Evolutionary conservation across 2,329 filamentous ascomycete species (phyloP).

Genomic region (Aaosphaeria pasadenensis): DNA sequence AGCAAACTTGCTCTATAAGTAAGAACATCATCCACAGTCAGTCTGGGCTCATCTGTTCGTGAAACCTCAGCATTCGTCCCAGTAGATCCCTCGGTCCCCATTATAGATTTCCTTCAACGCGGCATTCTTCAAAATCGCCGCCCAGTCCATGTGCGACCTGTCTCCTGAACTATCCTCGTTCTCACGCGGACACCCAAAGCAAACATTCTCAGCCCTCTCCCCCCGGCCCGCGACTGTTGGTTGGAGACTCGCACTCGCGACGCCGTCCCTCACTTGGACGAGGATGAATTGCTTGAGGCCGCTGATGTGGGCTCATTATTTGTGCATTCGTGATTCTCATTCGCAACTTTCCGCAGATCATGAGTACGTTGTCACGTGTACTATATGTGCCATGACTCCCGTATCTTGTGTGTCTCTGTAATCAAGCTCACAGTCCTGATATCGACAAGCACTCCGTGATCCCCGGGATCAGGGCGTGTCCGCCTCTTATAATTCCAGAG

Average conservation of each 20-base stretch:
- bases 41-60: conserved; percentile 40
- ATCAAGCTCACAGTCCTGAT: no score
- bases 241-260: neutral
- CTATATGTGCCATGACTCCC: no score
- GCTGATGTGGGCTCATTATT: conserved; percentile 44
- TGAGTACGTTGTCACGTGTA: no score
- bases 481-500: no score
- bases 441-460: no score
- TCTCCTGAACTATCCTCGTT: conserved; percentile 57
- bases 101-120: conserved; percentile 61
- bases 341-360: no score
- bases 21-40: conserved; percentile 42
- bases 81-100: conserved; percentile 59
- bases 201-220: no score
- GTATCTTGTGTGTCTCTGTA: no score
- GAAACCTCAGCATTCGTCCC: conserved; percentile 43
- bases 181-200: conserved; percentile 45
- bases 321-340: conserved; percentile 14
- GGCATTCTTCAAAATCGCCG: conserved; percentile 50
- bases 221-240: conserved; percentile 31
- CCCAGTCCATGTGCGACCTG: conserved; percentile 59
- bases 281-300: no score
- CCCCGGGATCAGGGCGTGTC: no score
- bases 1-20: conserved; percentile 33
- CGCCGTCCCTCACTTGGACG: no score